Evolutionary conservation across 2,329 filamentous ascomycete species (phyloP).

Genomic region (Talaromyces sp.): DNA sequence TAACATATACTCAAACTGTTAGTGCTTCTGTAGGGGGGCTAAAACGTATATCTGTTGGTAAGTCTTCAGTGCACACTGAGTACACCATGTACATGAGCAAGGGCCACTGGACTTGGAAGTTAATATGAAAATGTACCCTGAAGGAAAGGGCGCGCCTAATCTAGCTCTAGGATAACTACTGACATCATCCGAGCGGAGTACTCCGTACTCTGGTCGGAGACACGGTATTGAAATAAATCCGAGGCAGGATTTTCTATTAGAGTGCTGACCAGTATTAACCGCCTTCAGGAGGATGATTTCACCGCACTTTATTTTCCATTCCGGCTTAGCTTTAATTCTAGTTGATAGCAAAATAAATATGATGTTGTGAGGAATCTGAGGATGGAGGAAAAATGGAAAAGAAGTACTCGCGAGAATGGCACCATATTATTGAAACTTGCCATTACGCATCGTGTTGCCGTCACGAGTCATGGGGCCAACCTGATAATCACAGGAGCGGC

Average conservation of each 20-base stretch:
- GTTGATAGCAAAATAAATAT: not conserved
- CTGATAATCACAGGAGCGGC: not conserved
- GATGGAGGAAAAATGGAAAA: not conserved
- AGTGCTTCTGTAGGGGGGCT: not conserved
- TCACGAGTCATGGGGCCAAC: not conserved
- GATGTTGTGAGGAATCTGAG: not conserved
- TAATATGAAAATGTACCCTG: not conserved
- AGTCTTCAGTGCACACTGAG: not conserved
- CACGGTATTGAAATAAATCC: not conserved
- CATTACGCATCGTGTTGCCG: not conserved
- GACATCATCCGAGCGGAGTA: too few relatives aligned
- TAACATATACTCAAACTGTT: not conserved
- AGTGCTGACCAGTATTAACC: not conserved
- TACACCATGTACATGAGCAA: not conserved
- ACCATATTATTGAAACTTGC: not conserved
- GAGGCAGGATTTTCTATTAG: not conserved
- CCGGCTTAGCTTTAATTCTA: not conserved
- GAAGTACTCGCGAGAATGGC: not conserved
- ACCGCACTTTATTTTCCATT: not conserved
- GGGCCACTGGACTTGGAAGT: not conserved
- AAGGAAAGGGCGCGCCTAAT: not conserved
- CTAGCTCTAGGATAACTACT: not conserved
- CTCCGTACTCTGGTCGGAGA: not conserved
- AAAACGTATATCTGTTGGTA: not conserved
- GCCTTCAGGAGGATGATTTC: not conserved